Evolutionary conservation across 2,329 filamentous ascomycete species (phyloP), one percentile per base, ranked within the genome.

Genomic region (Pseudogymnoascus sp.): DNA sequence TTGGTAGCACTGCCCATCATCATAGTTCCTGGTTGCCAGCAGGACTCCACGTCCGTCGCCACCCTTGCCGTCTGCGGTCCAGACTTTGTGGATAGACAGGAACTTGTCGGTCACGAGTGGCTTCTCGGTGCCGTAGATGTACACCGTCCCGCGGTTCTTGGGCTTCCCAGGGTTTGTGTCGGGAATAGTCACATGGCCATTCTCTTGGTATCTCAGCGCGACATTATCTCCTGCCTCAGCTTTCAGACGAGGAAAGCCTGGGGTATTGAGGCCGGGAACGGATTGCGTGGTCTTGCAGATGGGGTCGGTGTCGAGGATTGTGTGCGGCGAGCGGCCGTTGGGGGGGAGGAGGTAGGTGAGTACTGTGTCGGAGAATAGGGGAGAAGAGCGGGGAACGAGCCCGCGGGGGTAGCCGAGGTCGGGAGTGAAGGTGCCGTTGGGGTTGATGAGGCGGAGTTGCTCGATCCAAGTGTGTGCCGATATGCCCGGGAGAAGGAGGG

Each of bases 1-100:
- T 77, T 96, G 89, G 74, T 91, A 91, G 78, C 93, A 97, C 70
- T 91, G 88, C 26, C 89, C 89, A 69, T 97, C 93, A 70, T 97
- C 93, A 74, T 86, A 97, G 78, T 90, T 86, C 69, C 90, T 86
- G 0, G 84, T 88, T 0, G 87, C 84, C 33, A 97, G 77, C 10
- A 97, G 85, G 37, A 79, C 78, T 35, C 93, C 93, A 35, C 88
- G 85, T 53, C 83, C 80, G 72, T 96, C 86, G 19, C 92, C 92
- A 14, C 91, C 91, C 2, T 82, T 88, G 64, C 91, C 91, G 63
- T 91, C 85, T 19, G 80, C 73, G 41, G 84, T 96, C 93, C 93
- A 97, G 37, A 78, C 73, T 61, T 87, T 79, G 67, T 95, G 85
- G 24, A 96, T 87, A 63, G 78, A 68, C 79, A 40, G 80, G 61